These are phyloP conservation scores for Pestalotiopsis sp. DNA, from an alignment of 2,329 filamentous ascomycete genomes.

Conservation along the genomic window DNA sequence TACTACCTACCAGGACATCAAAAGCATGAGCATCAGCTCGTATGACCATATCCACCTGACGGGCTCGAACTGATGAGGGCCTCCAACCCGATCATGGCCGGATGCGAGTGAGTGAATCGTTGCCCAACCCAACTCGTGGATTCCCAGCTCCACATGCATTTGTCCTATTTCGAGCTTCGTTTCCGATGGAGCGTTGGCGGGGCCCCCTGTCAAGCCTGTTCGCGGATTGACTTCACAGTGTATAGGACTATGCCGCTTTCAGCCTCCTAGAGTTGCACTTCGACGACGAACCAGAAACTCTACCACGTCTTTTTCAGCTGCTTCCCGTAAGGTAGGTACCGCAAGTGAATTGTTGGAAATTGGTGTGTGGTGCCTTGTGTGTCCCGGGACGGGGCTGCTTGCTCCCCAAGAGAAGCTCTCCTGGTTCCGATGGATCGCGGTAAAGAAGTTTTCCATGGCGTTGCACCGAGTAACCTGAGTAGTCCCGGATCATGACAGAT, in stretches of 20 bases:
- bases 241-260: background rate
- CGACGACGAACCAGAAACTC: background rate
- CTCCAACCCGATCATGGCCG: background rate
- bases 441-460: background rate
- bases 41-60: too few relatives aligned
- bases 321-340: too few relatives aligned
- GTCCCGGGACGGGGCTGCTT: background rate
- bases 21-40: too few relatives aligned
- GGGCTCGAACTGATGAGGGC: too few relatives aligned
- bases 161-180: conserved; percentile 2
- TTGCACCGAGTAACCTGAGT: background rate
- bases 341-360: background rate
- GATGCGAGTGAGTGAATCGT: background rate
- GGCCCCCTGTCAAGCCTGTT: background rate
- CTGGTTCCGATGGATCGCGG: background rate
- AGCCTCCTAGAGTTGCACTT: background rate
- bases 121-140: background rate
- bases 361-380: background rate
- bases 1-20: background rate
- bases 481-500: background rate
- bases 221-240: background rate
- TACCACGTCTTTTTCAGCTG: background rate
- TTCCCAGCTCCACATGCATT: conserved; percentile 4
- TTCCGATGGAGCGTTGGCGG: conserved; percentile 6
- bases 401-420: background rate